These are phyloP conservation scores for Cynara cardunculus DNA, from an alignment of 129 eudicot species.

Conservation along the genomic window DNA sequence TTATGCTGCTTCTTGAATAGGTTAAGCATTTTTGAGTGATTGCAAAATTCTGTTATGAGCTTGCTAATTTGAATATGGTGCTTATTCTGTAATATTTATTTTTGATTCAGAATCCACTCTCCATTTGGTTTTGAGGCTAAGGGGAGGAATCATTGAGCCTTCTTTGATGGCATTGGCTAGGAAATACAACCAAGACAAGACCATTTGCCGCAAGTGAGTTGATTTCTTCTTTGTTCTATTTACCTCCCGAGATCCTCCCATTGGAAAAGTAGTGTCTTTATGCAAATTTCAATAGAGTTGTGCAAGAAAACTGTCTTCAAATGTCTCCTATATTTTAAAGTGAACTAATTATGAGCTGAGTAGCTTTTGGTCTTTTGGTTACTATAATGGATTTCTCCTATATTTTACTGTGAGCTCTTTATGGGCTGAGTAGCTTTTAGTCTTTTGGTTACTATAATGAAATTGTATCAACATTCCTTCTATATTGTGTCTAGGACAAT, in stretches of 20 bases:
- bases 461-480: no score
- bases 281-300: not conserved
- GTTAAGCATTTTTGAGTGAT: not conserved
- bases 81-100: not conserved
- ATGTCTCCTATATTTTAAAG: no score
- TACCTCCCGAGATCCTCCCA: no score
- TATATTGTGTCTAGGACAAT: no score
- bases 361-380: no score
- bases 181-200: conserved; percentile 40
- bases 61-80: not conserved
- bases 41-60: not conserved
- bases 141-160: conserved; percentile 35
- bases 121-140: conserved; percentile 34
- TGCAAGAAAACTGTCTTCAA: no score
- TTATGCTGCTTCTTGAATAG: not conserved
- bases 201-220: conserved; percentile 39
- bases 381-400: no score
- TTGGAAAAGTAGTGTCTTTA: not conserved
- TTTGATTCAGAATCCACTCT: conserved; percentile 25
- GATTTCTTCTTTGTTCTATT: not conserved
- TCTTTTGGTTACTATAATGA: no score
- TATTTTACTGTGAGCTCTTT: no score
- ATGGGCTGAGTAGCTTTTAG: no score
- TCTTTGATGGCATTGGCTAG: conserved; percentile 43
- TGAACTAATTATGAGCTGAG: no score